Percentiles rank a stretch among this genome's conserved stretches.
Evolutionary conservation across 2,329 filamentous ascomycete genomes (phyloP).

Genomic region (Colletotrichum graminicola): DNA sequence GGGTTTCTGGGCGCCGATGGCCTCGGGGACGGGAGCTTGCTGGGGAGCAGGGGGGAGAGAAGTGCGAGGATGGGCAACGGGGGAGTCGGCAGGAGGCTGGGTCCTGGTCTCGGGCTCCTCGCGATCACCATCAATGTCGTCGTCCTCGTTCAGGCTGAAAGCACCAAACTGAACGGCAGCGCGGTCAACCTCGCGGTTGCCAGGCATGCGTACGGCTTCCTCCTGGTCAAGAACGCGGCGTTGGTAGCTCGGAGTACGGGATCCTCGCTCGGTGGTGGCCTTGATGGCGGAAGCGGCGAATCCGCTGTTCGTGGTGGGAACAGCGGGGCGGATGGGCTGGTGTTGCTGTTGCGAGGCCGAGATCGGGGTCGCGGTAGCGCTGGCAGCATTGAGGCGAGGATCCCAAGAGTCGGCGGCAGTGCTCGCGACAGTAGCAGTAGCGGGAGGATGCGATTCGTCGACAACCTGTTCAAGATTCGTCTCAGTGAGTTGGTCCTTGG

Average conservation of each 20-base stretch:
- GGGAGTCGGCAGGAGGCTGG: slow-evolving; percentile 93
- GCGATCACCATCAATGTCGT: slow-evolving; percentile 92
- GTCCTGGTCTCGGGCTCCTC: slow-evolving; percentile 96
- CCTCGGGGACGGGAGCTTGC: slow-evolving; percentile 65
- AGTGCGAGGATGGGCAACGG: slow-evolving; percentile 85
- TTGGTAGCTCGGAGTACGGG: slow-evolving; percentile 83
- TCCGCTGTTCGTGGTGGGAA: slow-evolving; percentile 62
- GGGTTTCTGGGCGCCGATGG: slow-evolving; percentile 68
- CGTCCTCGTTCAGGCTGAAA: slow-evolving; percentile 87
- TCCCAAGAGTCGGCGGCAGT: slow-evolving; percentile 90
- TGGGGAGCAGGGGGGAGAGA: slow-evolving; percentile 82
- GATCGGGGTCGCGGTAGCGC: slow-evolving; percentile 74
- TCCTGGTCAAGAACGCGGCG: slow-evolving; percentile 93
- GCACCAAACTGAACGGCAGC: slow-evolving; percentile 96
- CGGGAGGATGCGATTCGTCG: slow-evolving; percentile 81
- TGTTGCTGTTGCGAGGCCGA: slow-evolving; percentile 73
- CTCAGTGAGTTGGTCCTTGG: slow-evolving; percentile 88
- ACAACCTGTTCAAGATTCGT: slow-evolving; percentile 92
- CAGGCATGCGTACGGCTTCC: slow-evolving; percentile 98
- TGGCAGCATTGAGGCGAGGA: slow-evolving; percentile 70
- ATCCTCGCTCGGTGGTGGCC: slow-evolving; percentile 72
- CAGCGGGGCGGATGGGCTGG: slow-evolving; percentile 65
- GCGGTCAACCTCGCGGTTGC: slow-evolving; percentile 93
- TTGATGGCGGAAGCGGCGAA: slow-evolving; percentile 87
- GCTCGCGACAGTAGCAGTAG: slow-evolving; percentile 87